Evolutionary conservation across 2,329 filamentous ascomycete species (phyloP).

Genomic region (Penicillium sp.): DNA sequence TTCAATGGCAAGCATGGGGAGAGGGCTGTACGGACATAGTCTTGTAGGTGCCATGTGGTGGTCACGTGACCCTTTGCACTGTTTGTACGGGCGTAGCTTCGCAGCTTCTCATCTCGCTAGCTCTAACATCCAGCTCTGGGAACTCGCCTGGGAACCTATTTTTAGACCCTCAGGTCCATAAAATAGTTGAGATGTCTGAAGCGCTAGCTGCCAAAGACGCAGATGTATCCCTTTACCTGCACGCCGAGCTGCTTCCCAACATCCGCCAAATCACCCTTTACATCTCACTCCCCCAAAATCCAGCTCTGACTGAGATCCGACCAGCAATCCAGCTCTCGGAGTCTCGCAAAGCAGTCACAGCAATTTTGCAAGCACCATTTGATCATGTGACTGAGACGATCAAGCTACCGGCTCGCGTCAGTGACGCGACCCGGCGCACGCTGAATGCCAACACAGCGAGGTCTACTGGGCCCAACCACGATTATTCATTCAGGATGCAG

Average conservation of each 20-base stretch:
- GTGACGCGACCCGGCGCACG: constrained; percentile 22
- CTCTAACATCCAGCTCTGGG: background rate
- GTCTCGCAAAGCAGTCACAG: constrained; percentile 33
- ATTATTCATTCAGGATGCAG: constrained; percentile 52
- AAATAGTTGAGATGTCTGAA: constrained; percentile 2
- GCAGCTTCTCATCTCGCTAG: background rate
- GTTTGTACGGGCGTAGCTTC: background rate
- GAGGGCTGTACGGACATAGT: too few species aligned
- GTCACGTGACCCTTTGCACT: background rate
- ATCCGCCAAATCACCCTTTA: constrained; percentile 57
- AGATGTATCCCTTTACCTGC: constrained; percentile 40
- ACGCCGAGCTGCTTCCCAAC: constrained; percentile 57
- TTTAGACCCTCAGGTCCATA: background rate
- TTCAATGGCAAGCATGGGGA: too few species aligned
- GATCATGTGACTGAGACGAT: constrained; percentile 37
- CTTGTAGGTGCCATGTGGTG: too few species aligned
- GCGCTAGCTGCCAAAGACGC: constrained; percentile 1
- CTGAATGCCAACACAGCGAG: constrained; percentile 12
- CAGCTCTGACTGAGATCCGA: constrained; percentile 6
- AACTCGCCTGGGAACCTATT: background rate
- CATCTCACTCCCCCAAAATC: constrained; percentile 41
- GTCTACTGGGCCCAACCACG: constrained; percentile 28
- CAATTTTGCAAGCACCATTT: constrained; percentile 32
- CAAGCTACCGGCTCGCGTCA: constrained; percentile 44
- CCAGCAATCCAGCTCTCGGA: constrained; percentile 31